Evolutionary conservation across 2,329 filamentous ascomycete species (phyloP), one percentile per base, ranked within the genome.

Genomic region (Blastomyces gilchristii): DNA sequence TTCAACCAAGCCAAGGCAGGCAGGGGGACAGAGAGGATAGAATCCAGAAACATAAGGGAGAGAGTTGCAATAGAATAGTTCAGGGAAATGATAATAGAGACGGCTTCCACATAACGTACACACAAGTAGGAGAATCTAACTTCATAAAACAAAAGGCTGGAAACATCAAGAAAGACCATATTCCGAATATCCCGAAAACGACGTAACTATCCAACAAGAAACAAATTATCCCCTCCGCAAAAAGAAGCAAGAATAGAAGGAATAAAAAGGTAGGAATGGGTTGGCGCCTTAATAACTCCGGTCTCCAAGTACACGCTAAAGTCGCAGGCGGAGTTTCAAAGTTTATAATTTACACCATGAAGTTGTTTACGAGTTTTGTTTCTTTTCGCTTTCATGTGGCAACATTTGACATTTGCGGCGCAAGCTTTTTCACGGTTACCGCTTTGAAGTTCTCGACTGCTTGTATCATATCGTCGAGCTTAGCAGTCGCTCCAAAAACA

Each of bases 371-470:
- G 28, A 4, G 28, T 31, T 31, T 31, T 31, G 28, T 31, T 31
- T 39, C 5, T 14, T 22, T 25, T 31, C 28, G 4, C n/a, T 41
- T 22, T 57, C 16, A 47, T 37, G 16, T n/a, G 49, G 34, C 41
- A 31, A 62, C 70, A 53, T 52, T 67, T 6, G 69, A 68, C 71
- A 77, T 74, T 64, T 78, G 76, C 62, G 76, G 75, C 53, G 74
- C 72, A 64, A 77, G 70, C 68, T 77, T 77, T 68, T 77, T 77
- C 68, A 76, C 74, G 45, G 75, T 75, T 60, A 71, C 66, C 18
- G 69, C 65, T 63, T 77, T 77, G 70, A 77, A 78, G 60, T 73
- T 77, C 61, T 78, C 76, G 43, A 78, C 71, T 2, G 75, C 75
- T 12, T 75, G 71, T 9, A 78, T 69, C 58, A 78, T 68, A 62